These are phyloP conservation scores for Ogataea thermomethanolica DNA, from an alignment of 805 yeast genomes.

Conservation along the genomic window DNA sequence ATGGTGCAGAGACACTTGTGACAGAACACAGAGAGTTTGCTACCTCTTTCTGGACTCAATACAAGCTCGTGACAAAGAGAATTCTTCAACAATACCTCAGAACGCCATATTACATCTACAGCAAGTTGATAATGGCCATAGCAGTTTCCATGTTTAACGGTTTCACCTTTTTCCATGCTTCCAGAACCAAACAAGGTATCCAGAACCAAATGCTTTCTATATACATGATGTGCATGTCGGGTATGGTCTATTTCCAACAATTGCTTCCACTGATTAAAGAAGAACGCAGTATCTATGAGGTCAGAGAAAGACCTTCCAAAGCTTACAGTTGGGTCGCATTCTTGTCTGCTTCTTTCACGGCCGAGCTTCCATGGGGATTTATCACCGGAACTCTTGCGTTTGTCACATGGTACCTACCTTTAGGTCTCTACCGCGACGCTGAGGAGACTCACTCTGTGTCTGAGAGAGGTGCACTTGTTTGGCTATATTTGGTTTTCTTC, in stretches of 20 bases:
- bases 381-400: constrained; percentile 55
- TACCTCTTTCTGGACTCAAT: constrained; percentile 39
- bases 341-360: constrained; percentile 54
- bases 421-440: constrained; percentile 61
- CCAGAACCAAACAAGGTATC: constrained; percentile 55
- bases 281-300: constrained; percentile 64
- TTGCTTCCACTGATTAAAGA: constrained; percentile 53
- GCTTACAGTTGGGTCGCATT: constrained; percentile 64
- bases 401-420: constrained; percentile 65
- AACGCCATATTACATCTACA: constrained; percentile 54
- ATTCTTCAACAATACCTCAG: constrained; percentile 59
- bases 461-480: constrained; percentile 48
- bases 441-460: constrained; percentile 38
- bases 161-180: constrained; percentile 62
- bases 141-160: constrained; percentile 59
- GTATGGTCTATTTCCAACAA: constrained; percentile 56
- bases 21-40: constrained; percentile 40
- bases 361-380: constrained; percentile 61
- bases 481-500: constrained; percentile 40
- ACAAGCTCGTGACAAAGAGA: constrained; percentile 41
- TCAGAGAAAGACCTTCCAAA: constrained; percentile 65
- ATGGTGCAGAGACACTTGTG: constrained; percentile 25
- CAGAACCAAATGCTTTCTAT: constrained; percentile 78
- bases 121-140: constrained; percentile 48
- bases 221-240: constrained; percentile 58